A percentile compares a stretch with the other conserved stretches of the same genome.
Evolutionary conservation across 257 asterid species (phyloP).

Genomic region (Mentha longifolia): DNA sequence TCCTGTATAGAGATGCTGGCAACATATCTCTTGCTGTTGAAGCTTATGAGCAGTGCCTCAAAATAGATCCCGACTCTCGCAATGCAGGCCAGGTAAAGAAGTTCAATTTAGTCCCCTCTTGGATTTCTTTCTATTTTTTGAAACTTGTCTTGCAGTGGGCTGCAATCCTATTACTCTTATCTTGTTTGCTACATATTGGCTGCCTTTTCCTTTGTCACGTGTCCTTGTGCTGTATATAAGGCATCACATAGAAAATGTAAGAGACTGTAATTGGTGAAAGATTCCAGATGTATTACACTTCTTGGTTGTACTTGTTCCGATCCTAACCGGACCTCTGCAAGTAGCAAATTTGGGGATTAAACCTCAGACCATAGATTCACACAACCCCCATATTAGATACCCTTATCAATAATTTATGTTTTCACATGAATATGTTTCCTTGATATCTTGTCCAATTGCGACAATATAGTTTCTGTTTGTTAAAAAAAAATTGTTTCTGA

Average conservation of each 20-base stretch:
- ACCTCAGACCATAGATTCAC: background rate
- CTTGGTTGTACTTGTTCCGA: background rate
- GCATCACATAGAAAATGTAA: no score
- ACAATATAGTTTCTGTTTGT: background rate
- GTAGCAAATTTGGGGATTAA: background rate
- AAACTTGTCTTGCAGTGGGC: conserved; percentile 11
- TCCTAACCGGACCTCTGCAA: background rate
- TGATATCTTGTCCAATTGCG: background rate
- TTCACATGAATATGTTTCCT: background rate
- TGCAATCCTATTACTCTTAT: conserved; percentile 15
- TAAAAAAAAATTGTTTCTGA: background rate
- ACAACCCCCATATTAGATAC: background rate
- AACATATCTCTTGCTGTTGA: conserved; percentile 93
- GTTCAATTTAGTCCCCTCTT: background rate
- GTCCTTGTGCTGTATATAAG: no score
- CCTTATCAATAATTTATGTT: background rate
- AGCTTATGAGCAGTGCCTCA: conserved; percentile 98
- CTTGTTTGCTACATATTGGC: conserved; percentile 5
- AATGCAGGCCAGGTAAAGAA: conserved; percentile 95
- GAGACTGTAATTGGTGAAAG: no score
- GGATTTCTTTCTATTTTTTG: conserved; percentile 19
- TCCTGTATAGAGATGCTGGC: conserved; percentile 98
- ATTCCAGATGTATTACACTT: background rate
- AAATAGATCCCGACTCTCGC: conserved; percentile 98
- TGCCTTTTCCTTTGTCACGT: background rate